Evolutionary conservation across 305 asterid species (phyloP).

Genomic region (Solanum hybrid): DNA sequence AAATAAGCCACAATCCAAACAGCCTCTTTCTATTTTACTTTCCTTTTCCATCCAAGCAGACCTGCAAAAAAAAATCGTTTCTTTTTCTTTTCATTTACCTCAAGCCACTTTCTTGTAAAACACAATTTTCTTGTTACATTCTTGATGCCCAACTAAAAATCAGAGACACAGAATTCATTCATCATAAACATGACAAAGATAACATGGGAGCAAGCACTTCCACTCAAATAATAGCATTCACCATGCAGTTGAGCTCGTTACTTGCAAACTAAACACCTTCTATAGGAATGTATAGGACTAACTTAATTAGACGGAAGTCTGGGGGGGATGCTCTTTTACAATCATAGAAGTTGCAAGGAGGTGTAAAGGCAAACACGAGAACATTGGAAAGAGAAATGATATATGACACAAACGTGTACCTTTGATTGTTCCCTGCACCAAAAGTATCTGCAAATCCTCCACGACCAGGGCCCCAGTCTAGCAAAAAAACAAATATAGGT

Average conservation of each 20-base stretch:
- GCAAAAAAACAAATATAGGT: conserved; percentile 12
- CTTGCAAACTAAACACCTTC: not conserved
- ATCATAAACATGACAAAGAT: not conserved
- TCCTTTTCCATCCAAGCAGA: not conserved
- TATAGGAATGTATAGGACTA: not conserved
- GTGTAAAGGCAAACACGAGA: not conserved
- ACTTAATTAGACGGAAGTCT: not conserved
- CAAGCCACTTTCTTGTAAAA: not conserved
- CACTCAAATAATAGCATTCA: not conserved
- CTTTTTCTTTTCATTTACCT: not conserved
- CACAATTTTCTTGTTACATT: not conserved
- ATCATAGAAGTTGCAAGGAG: not conserved
- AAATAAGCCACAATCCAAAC: not conserved
- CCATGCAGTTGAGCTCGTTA: not conserved
- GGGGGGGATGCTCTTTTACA: not conserved
- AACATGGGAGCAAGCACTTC: not conserved
- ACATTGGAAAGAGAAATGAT: not conserved
- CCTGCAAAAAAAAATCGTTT: not conserved
- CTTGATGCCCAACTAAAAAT: not conserved
- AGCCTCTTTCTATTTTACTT: not conserved
- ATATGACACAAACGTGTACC: conserved; percentile 28
- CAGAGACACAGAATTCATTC: not conserved
- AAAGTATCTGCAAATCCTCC: conserved; percentile 58
- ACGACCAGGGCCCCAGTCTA: conserved; percentile 85
- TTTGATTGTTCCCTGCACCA: conserved; percentile 49